Base-by-base conservation (phyloP, 331 rosid genomes). In the Malus hybrid region DNA sequence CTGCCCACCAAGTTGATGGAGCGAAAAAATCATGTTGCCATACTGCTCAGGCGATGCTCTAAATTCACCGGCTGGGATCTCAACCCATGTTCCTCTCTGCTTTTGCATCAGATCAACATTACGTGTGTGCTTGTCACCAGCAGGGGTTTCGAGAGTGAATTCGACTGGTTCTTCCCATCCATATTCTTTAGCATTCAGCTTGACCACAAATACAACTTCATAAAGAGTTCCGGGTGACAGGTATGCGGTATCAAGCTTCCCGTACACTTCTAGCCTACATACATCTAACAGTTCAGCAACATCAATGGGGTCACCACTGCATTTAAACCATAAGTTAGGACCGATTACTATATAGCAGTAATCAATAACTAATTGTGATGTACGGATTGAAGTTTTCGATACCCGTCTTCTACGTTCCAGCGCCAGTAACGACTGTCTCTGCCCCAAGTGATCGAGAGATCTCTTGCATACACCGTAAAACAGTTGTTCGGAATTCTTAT, bases 241-340 rank as follows among this genome's bases (percentile, higher is more conserved):
- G 74, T 77, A 83, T 59, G 69, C 24, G 6, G 82, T 80, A 7
- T 90, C 84, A 27, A 93, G 82, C 71, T 83, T 88, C 50, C 91
- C 98, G 39, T 54, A 64, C 64, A 90, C 80, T 79, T 89, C 90
- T 4, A 93, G 85, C 98, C 98, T 90, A 24, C 97, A 87, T 10
- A 88, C 97, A 1, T 6, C 44, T 36, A 67, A 10, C 54, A 93
- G 86, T 62, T 87, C 87, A 42, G 92, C 93, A 13, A 76, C 82
- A 62, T 93, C 93, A 13, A 67, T 73, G 44, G 10, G 4, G 11
- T 79, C 68, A 39, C 76, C 87, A 69, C 98, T 89, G 87, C 84
- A 80, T 44, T 50, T 34, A 36, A 24, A 73, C 27, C 7, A 5
- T 52, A 16, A 34, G 76, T 34, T 59, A 32, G 36, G 62, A 59